A percentile compares a stretch with the other conserved stretches of the same genome.
These are phyloP conservation scores for Parafenestella ontariensis DNA, from an alignment of 2,329 filamentous ascomycete species.

Conservation along the genomic window DNA sequence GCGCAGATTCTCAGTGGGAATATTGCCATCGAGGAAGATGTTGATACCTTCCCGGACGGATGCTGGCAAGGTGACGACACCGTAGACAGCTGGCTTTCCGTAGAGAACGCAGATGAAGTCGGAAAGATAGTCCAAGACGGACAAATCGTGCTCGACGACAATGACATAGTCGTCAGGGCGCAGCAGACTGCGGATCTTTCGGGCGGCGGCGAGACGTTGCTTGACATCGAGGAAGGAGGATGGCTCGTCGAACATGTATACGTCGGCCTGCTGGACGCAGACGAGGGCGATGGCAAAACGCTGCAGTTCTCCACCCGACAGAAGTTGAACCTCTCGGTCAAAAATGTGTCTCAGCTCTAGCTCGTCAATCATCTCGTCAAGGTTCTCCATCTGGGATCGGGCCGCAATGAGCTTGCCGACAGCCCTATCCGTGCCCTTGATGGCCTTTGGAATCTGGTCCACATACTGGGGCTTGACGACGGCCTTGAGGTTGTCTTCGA, in stretches of 20 bases:
- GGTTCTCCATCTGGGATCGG: conserved; percentile 78
- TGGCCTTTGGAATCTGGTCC: conserved; percentile 93
- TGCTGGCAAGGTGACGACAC: conserved; percentile 93
- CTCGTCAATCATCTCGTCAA: conserved; percentile 80
- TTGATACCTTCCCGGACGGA: conserved; percentile 99
- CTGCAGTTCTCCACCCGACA: conserved; percentile 98
- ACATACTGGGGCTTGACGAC: conserved; percentile 99
- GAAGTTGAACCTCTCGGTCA: conserved; percentile 85
- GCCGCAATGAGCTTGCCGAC: conserved; percentile 81
- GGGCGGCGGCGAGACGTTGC: conserved; percentile 91
- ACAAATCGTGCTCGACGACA: conserved; percentile 98
- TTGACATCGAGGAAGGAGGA: conserved; percentile 99
- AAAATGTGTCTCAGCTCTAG: conserved; percentile 89
- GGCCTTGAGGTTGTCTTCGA: conserved; percentile 96
- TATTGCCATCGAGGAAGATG: conserved; percentile 97
- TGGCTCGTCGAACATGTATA: conserved; percentile 99
- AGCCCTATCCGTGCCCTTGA: conserved; percentile 79
- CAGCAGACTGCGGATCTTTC: conserved; percentile 89
- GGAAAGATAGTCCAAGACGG: conserved; percentile 96
- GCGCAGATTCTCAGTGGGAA: conserved; percentile 96
- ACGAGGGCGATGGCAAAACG: conserved; percentile 96
- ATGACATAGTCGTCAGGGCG: conserved; percentile 94
- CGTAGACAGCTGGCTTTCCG: conserved; percentile 92
- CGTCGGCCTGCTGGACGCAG: conserved; percentile 91
- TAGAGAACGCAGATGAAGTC: conserved; percentile 99